Conservation (phyloP, 257 asterid species). For the Solanum medicagineum region DNA sequence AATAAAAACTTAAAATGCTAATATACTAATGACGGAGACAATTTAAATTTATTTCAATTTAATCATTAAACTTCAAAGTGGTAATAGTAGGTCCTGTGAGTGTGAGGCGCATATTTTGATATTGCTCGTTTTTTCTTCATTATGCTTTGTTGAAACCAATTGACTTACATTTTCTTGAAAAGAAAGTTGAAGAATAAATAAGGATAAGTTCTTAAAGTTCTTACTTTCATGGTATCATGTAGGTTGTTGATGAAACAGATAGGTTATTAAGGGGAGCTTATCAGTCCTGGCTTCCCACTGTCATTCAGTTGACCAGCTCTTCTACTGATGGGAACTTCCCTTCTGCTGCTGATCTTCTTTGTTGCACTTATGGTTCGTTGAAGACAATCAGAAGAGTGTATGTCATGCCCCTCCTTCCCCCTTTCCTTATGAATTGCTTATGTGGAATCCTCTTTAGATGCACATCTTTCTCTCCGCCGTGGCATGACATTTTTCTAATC, state of each 20-base stretch:
- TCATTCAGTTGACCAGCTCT: constrained; percentile 42
- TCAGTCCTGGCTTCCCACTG: constrained; percentile 91
- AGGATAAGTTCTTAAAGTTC: background rate
- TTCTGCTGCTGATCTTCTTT: constrained; percentile 3
- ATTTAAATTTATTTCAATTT: background rate
- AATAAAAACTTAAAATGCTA: background rate
- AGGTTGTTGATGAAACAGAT: constrained; percentile 95
- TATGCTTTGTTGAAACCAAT: background rate
- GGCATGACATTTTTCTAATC: background rate
- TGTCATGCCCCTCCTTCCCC: constrained; percentile 15
- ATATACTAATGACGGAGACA: background rate
- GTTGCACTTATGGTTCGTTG: constrained; percentile 37
- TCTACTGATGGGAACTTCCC: constrained; percentile 15
- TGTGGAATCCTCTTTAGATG: too few species aligned
- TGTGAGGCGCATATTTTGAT: background rate
- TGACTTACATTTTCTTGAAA: background rate
- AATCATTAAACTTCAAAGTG: background rate
- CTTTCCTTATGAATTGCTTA: background rate
- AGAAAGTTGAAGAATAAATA: background rate
- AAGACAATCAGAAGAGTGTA: constrained; percentile 68
- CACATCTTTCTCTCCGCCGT: too few species aligned
- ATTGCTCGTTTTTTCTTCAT: background rate
- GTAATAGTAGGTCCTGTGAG: background rate
- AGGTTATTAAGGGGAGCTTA: constrained; percentile 83
- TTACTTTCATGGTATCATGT: constrained; percentile 2